phyloP scores from a whole-genome alignment of 768 basidiomycete genomes.

The Mycena epipterygia region DNA sequence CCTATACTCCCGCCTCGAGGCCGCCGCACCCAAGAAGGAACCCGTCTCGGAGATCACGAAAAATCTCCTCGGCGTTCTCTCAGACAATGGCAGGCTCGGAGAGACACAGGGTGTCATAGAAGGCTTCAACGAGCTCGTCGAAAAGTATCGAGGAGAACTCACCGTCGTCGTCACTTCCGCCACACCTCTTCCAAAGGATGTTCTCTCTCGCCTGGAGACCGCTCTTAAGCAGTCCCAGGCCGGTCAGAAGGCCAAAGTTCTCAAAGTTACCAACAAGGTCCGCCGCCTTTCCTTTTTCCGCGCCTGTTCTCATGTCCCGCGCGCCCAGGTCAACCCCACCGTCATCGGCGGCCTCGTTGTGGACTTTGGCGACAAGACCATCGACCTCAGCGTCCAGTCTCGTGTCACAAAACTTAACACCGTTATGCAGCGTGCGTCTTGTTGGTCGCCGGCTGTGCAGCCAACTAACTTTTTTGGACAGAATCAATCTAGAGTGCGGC shows the following conservation, averaged over 20 bases:
- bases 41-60: slow-evolving; percentile 88
- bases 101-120: slow-evolving; percentile 90
- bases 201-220: slow-evolving; percentile 84
- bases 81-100: slow-evolving; percentile 92
- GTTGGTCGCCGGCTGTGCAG: not conserved
- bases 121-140: slow-evolving; percentile 91
- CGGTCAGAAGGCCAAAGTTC: slow-evolving; percentile 86
- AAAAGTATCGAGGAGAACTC: slow-evolving; percentile 93
- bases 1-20: slow-evolving; percentile 79
- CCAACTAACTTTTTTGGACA: slow-evolving; percentile 32
- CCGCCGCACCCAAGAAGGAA: slow-evolving; percentile 75
- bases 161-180: slow-evolving; percentile 94
- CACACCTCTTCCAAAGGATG: slow-evolving; percentile 80
- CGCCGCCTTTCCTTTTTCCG: slow-evolving; percentile 35
- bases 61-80: slow-evolving; percentile 91
- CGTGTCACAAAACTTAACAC: slow-evolving; percentile 96
- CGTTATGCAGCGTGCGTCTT: slow-evolving; percentile 80
- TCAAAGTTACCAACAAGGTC: slow-evolving; percentile 95
- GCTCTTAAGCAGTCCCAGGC: slow-evolving; percentile 89
- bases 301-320: slow-evolving; percentile 26
- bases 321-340: slow-evolving; percentile 85
- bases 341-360: slow-evolving; percentile 93
- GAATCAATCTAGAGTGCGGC: slow-evolving; percentile 54
- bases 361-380: slow-evolving; percentile 98
- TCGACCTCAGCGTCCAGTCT: slow-evolving; percentile 94